A percentile compares a stretch with the other conserved stretches of the same genome.
These are phyloP conservation scores for Prunus salicina DNA, from an alignment of 306 rosid species.

Conservation along the genomic window DNA sequence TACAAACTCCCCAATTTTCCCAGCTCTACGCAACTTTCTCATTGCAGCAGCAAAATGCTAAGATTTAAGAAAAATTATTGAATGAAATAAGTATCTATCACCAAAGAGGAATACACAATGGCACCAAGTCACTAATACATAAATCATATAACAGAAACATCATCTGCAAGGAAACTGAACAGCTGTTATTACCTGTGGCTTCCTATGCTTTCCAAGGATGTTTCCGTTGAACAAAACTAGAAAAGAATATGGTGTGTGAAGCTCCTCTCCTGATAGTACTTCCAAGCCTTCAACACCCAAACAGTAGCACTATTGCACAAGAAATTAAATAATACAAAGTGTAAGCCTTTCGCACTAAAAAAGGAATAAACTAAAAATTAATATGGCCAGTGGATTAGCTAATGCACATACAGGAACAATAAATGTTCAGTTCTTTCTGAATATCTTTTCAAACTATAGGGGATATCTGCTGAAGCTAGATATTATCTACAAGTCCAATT, in stretches of 20 bases:
- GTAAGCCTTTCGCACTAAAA: no score
- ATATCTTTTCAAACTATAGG: no score
- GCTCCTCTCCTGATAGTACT: constrained; percentile 82
- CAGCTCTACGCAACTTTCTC: constrained; percentile 84
- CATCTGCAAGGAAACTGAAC: background rate
- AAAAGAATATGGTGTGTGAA: constrained; percentile 82
- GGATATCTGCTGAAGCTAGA: no score
- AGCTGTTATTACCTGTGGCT: constrained; percentile 58
- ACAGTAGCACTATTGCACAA: background rate
- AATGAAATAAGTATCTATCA: background rate
- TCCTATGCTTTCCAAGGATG: constrained; percentile 91
- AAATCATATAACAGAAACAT: background rate
- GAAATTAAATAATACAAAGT: no score
- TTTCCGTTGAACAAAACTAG: constrained; percentile 85
- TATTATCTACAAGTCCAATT: no score
- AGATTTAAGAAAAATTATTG: background rate
- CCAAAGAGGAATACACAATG: background rate
- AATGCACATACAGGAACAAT: no score
- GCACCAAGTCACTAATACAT: constrained; percentile 10
- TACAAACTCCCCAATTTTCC: constrained; percentile 87
- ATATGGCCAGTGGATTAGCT: no score
- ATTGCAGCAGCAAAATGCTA: constrained; percentile 63
- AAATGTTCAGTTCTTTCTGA: no score
- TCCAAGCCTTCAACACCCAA: constrained; percentile 84
- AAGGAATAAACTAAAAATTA: no score